These are phyloP conservation scores for Nyssa sinensis DNA, from an alignment of 148 eudicot species.

Conservation along the genomic window DNA sequence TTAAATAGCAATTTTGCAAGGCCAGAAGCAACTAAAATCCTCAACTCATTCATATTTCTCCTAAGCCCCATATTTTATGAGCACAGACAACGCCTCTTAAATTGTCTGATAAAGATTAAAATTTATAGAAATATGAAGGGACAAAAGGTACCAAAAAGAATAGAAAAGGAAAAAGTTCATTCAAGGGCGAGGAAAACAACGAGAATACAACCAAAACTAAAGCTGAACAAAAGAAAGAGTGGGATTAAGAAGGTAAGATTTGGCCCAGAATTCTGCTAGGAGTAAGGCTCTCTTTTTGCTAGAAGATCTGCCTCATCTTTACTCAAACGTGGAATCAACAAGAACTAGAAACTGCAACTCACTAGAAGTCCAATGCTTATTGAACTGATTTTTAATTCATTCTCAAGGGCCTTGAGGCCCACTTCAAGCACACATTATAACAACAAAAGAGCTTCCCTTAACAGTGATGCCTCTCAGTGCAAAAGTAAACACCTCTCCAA, in stretches of 20 bases:
- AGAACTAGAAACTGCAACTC: neutral
- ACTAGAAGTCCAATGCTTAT: neutral
- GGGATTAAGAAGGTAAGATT: neutral
- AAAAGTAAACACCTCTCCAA: neutral
- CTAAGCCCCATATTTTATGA: neutral
- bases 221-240: neutral
- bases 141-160: neutral
- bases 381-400: neutral
- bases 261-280: neutral
- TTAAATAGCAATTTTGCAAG: neutral
- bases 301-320: too few species aligned
- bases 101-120: too few species aligned
- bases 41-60: neutral
- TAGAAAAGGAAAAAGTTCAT: neutral
- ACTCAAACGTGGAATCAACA: neutral
- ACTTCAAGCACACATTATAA: neutral
- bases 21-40: neutral
- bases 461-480: neutral
- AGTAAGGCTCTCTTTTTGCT: neutral
- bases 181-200: neutral
- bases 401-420: neutral
- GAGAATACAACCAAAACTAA: neutral
- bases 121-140: neutral
- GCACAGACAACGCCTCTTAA: neutral
- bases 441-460: neutral